Percentiles rank a stretch among this genome's conserved stretches.
phyloP scores from a whole-genome alignment of 2,329 filamentous ascomycete genomes.

The Cladophialophora exuberans region DNA sequence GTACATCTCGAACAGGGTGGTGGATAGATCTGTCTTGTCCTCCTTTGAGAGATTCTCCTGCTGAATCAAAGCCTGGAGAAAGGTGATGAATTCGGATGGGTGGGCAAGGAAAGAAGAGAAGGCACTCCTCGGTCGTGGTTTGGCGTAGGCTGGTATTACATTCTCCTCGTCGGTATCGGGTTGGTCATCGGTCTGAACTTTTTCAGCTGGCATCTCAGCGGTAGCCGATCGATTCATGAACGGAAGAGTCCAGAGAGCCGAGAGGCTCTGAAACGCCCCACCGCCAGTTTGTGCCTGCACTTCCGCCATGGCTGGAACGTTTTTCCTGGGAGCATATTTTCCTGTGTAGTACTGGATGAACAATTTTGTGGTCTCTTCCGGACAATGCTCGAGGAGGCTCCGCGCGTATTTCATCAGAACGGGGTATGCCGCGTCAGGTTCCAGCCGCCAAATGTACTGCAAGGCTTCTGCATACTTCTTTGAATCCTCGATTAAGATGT shows the following conservation, averaged over 20 bases:
- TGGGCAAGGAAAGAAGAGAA: constrained; percentile 98
- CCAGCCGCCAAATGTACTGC: constrained; percentile 86
- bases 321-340: constrained; percentile 73
- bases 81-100: constrained; percentile 85
- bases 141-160: constrained; percentile 64
- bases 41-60: constrained; percentile 71
- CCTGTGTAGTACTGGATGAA: constrained; percentile 97
- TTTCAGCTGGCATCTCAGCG: constrained; percentile 56
- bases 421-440: constrained; percentile 78
- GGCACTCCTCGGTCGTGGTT: constrained; percentile 81
- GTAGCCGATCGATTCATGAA: constrained; percentile 73
- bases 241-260: constrained; percentile 79
- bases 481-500: constrained; percentile 93
- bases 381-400: constrained; percentile 84
- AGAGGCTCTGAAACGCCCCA: constrained; percentile 82
- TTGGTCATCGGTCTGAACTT: constrained; percentile 41
- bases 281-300: constrained; percentile 60
- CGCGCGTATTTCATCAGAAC: constrained; percentile 95
- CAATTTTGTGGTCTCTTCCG: constrained; percentile 77
- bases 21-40: constrained; percentile 85
- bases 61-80: constrained; percentile 83
- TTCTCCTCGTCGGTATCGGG: constrained; percentile 33
- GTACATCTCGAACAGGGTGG: constrained; percentile 98
- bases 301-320: constrained; percentile 56
- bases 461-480: constrained; percentile 87